These are phyloP conservation scores for Exserohilum turcica DNA, from an alignment of 2,329 filamentous ascomycete species.

Conservation along the genomic window DNA sequence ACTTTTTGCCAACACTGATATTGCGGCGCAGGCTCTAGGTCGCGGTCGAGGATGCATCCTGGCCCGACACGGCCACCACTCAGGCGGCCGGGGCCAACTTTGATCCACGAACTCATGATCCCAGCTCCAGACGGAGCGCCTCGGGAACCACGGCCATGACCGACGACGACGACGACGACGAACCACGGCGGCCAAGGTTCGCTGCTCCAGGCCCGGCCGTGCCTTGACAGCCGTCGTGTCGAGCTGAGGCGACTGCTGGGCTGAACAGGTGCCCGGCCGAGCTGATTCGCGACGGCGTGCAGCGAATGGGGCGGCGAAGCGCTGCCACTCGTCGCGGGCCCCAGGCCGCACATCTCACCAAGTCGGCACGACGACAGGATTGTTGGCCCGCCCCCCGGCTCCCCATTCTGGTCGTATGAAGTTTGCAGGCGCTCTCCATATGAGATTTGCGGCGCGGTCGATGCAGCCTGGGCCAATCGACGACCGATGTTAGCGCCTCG, in stretches of 20 bases:
- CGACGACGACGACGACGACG: slow-evolving; percentile 1
- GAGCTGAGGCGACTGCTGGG: slow-evolving; percentile 11
- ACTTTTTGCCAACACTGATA: slow-evolving; percentile 10
- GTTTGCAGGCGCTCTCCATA: slow-evolving; percentile 22
- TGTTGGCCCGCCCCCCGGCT: slow-evolving; percentile 13
- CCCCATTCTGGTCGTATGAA: slow-evolving; percentile 12
- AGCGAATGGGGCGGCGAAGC: slow-evolving; percentile 16
- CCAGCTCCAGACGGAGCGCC: slow-evolving; percentile 16
- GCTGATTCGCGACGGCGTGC: slow-evolving; percentile 13
- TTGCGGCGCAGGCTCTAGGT: slow-evolving; percentile 11
- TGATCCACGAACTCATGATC: slow-evolving; percentile 21
- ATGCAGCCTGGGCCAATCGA: slow-evolving; percentile 19
- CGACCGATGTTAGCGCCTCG: slow-evolving; percentile 20
- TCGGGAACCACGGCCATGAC: slow-evolving; percentile 11
- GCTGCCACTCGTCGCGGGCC: slow-evolving; percentile 4
- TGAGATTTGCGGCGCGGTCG: slow-evolving; percentile 23
- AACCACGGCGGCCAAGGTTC: slow-evolving; percentile 8
- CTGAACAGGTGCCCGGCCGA: slow-evolving; percentile 7
- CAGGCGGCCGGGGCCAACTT: slow-evolving; percentile 5
- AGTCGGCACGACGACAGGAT: slow-evolving; percentile 9
- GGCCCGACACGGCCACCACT: slow-evolving; percentile 5
- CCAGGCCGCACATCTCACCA: slow-evolving; percentile 11
- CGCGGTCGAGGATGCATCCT: not conserved
- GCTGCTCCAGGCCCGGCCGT: no score
- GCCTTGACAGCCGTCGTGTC: not conserved